A percentile compares a stretch with the other conserved stretches of the same genome.
Conservation (phyloP, 108 stramenopile species). For the Cafeteria roenbergensis region DNA sequence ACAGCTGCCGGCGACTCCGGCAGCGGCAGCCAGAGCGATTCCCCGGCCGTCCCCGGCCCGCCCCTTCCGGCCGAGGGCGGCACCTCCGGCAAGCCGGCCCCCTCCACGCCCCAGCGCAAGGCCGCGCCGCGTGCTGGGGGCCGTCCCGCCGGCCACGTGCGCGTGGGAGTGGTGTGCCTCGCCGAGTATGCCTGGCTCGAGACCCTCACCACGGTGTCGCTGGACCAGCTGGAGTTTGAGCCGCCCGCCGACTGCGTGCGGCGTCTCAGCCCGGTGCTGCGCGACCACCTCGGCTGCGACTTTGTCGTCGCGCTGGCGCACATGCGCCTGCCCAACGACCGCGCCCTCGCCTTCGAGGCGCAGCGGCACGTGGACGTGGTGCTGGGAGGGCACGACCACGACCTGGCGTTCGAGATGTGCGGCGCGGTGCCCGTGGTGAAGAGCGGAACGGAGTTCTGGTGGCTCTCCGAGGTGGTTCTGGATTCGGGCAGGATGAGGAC, state of each 20-base stretch:
- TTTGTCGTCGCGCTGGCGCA: conserved; percentile 31
- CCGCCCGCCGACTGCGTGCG: conserved; percentile 6
- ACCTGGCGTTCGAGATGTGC: conserved; percentile 22
- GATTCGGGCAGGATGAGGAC: conserved; percentile 3
- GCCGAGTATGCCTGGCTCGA: conserved; percentile 20
- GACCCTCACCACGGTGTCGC: conserved; percentile 17
- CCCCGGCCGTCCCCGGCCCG: too few species aligned
- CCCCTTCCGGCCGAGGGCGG: too few species aligned
- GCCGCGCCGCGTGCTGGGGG: too few species aligned
- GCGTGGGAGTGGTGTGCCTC: conserved; percentile 21
- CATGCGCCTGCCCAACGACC: conserved; percentile 48
- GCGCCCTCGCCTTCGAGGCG: conserved; percentile 27
- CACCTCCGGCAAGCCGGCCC: too few species aligned
- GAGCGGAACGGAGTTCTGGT: conserved; percentile 43
- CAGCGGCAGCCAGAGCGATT: too few species aligned
- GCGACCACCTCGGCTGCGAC: background rate
- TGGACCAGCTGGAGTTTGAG: conserved; percentile 9
- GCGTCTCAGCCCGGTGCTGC: background rate
- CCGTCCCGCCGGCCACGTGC: too few species aligned
- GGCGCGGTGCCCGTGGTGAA: conserved; percentile 35
- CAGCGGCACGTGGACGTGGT: conserved; percentile 32
- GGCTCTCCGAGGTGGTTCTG: conserved; percentile 23
- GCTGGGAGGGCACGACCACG: conserved; percentile 48
- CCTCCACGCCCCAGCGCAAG: too few species aligned
- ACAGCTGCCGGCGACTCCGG: too few species aligned